A percentile compares a stretch with the other conserved stretches of the same genome.
Conservation (phyloP, 2,329 filamentous ascomycete species). For the Alternaria consortialis region DNA sequence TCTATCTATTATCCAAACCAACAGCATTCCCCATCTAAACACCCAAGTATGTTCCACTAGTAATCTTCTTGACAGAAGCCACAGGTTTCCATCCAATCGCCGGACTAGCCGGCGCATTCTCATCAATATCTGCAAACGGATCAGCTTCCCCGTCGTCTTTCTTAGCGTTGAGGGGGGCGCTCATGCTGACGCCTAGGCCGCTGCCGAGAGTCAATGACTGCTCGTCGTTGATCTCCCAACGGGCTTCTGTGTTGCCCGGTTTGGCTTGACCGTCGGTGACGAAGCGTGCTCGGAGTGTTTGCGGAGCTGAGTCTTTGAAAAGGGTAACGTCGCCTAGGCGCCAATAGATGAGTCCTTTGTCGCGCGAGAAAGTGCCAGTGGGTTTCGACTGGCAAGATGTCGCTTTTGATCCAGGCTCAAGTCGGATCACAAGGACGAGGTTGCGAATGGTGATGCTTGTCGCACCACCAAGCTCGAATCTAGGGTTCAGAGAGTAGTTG, state of each 20-base stretch:
- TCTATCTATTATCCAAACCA: constrained; percentile 1
- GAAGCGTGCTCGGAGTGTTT: constrained; percentile 86
- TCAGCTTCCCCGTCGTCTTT: constrained; percentile 61
- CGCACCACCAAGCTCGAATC: constrained; percentile 58
- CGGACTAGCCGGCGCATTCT: constrained; percentile 37
- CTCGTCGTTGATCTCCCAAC: constrained; percentile 74
- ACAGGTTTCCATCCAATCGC: constrained; percentile 46
- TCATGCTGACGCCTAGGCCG: constrained; percentile 67
- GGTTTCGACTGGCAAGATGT: constrained; percentile 79
- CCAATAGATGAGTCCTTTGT: constrained; percentile 83
- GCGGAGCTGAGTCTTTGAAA: constrained; percentile 64
- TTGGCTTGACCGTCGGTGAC: constrained; percentile 75
- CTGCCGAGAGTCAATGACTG: constrained; percentile 62
- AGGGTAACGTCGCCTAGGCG: constrained; percentile 77
- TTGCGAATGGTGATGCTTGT: constrained; percentile 72
- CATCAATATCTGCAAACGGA: constrained; percentile 74
- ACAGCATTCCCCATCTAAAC: constrained; percentile 29
- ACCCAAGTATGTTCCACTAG: constrained; percentile 50
- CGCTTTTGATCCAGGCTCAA: constrained; percentile 70
- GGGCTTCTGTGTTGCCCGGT: constrained; percentile 80
- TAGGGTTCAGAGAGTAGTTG: constrained; percentile 83
- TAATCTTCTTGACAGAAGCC: constrained; percentile 47
- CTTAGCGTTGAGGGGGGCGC: constrained; percentile 51
- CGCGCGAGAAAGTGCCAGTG: constrained; percentile 78
- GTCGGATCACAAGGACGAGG: constrained; percentile 74